Percentiles rank a stretch among this genome's conserved stretches.
phyloP scores from a whole-genome alignment of 2,329 filamentous ascomycete genomes.

The Huntiella bhutanensis region DNA sequence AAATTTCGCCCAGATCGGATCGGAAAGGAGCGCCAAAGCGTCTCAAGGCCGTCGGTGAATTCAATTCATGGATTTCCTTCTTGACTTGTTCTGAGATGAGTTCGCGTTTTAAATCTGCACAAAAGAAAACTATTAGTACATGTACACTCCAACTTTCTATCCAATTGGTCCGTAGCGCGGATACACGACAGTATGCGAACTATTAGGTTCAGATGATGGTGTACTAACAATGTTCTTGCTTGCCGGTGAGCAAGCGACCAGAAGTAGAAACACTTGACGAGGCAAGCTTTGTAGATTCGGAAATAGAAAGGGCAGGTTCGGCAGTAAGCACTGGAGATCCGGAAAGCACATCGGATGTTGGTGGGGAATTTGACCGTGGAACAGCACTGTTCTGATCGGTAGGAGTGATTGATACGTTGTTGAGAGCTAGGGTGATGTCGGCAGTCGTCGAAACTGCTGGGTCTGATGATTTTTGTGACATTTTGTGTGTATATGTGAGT shows the following conservation, averaged over 20 bases:
- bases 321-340: conserved; percentile 1
- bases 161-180: not conserved
- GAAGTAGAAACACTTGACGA: conserved; percentile 13
- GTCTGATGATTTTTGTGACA: no score
- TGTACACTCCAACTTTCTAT: not conserved
- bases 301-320: conserved; percentile 2
- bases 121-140: not conserved
- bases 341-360: conserved; percentile 1
- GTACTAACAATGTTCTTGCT: conserved; percentile 84
- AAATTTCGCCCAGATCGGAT: conserved; percentile 80
- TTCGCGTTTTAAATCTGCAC: conserved; percentile 78
- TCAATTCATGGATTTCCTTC: conserved; percentile 80
- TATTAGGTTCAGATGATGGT: not conserved
- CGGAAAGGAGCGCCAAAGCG: conserved; percentile 91
- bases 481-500: no score
- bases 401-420: no score
- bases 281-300: conserved; percentile 8
- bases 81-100: conserved; percentile 78
- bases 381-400: not conserved
- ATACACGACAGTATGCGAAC: not conserved
- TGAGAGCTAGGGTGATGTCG: no score
- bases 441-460: no score
- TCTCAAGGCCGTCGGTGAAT: conserved; percentile 82
- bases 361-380: conserved; percentile 4
- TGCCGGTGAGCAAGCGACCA: conserved; percentile 53